Conservation (phyloP, 2,329 filamentous ascomycete genomes). For the Lojkania enalia region DNA sequence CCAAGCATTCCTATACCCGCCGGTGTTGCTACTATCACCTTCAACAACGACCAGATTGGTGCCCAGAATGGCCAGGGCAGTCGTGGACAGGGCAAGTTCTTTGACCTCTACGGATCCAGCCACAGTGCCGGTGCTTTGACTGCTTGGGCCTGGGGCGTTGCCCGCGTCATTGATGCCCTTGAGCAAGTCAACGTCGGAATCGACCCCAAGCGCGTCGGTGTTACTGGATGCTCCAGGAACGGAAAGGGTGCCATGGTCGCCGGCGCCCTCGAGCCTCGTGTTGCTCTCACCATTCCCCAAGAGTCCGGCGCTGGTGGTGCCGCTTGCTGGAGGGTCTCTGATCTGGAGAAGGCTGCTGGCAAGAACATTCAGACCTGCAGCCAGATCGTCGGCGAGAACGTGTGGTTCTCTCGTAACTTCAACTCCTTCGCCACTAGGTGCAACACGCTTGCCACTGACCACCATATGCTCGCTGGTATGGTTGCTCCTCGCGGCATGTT, state of each 20-base stretch:
- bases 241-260: conserved; percentile 67
- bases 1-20: conserved; percentile 59
- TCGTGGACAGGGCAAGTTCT: conserved; percentile 63
- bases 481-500: conserved; percentile 60
- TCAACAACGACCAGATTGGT: conserved; percentile 62
- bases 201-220: conserved; percentile 49
- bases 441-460: conserved; percentile 57
- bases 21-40: conserved; percentile 60
- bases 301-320: conserved; percentile 65
- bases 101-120: conserved; percentile 59
- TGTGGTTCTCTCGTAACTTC: conserved; percentile 64
- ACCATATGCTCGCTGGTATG: conserved; percentile 61
- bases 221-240: conserved; percentile 67
- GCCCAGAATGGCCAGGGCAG: conserved; percentile 50
- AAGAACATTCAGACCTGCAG: conserved; percentile 63
- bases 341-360: conserved; percentile 53
- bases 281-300: conserved; percentile 64
- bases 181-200: conserved; percentile 56
- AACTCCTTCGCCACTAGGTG: conserved; percentile 56
- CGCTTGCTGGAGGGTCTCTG: conserved; percentile 60
- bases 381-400: conserved; percentile 64
- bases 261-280: conserved; percentile 61
- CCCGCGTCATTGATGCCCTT: conserved; percentile 62
- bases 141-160: conserved; percentile 67
- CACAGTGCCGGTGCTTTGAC: conserved; percentile 62